These are phyloP conservation scores for Colletotrichum melonis DNA, from an alignment of 2,329 filamentous ascomycete species.

Conservation along the genomic window DNA sequence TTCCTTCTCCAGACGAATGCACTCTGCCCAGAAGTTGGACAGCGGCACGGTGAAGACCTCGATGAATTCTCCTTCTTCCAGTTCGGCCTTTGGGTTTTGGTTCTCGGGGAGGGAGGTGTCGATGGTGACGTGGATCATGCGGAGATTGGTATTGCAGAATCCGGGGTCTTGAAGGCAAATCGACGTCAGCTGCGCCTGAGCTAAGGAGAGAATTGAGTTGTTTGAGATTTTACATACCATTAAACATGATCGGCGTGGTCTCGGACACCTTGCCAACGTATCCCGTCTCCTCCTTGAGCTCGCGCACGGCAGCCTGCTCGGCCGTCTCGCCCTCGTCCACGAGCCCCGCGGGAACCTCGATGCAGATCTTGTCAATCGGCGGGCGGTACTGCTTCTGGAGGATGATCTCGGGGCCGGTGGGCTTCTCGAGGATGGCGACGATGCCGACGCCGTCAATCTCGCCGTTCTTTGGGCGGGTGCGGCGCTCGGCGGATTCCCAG, in stretches of 20 bases:
- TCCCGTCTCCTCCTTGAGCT: constrained; percentile 75
- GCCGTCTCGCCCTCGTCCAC: constrained; percentile 71
- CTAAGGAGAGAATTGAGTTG: no score
- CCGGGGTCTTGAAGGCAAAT: constrained; percentile 60
- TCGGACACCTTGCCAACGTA: constrained; percentile 67
- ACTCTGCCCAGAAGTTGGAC: constrained; percentile 72
- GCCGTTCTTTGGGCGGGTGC: constrained; percentile 69
- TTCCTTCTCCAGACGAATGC: constrained; percentile 73
- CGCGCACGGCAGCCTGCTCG: constrained; percentile 71
- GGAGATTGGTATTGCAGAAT: constrained; percentile 75
- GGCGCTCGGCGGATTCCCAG: constrained; percentile 81
- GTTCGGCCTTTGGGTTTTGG: constrained; percentile 73
- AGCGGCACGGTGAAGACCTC: constrained; percentile 80
- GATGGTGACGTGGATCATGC: constrained; percentile 78
- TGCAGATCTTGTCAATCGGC: constrained; percentile 67
- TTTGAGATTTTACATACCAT: constrained; percentile 51
- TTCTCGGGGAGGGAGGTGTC: constrained; percentile 78
- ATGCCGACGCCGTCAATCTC: constrained; percentile 81
- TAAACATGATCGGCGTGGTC: constrained; percentile 75
- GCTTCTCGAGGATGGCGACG: constrained; percentile 72
- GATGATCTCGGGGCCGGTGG: constrained; percentile 65
- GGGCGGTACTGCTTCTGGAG: constrained; percentile 77
- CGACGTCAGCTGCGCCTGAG: neutral
- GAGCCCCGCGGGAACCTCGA: constrained; percentile 74
- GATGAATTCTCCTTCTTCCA: constrained; percentile 87